Conservation (phyloP, 2,329 filamentous ascomycete genomes). For the Stemphylium vesicarium region DNA sequence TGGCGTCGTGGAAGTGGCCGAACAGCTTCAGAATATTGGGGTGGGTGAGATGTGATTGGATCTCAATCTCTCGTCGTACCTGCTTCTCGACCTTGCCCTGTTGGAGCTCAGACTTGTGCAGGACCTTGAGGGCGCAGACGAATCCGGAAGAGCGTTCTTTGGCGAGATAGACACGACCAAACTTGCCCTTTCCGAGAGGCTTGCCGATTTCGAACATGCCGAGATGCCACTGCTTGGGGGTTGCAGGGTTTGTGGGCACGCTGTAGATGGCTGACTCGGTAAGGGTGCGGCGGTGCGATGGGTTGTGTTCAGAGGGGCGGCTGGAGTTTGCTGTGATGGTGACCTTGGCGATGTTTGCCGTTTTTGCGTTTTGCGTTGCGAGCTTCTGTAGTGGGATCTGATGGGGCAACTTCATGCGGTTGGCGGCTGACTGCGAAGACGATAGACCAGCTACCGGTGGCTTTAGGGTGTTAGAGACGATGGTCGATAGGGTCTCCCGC, state of each 20-base stretch:
- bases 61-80: slow-evolving; percentile 86
- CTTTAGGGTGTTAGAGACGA: slow-evolving; percentile 43
- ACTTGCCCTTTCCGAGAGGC: slow-evolving; percentile 85
- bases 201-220: slow-evolving; percentile 95
- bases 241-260: slow-evolving; percentile 35
- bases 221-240: slow-evolving; percentile 72
- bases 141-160: slow-evolving; percentile 80
- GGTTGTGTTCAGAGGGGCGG: slow-evolving; percentile 46
- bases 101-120: slow-evolving; percentile 83
- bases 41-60: slow-evolving; percentile 85
- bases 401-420: slow-evolving; percentile 73
- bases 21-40: slow-evolving; percentile 85
- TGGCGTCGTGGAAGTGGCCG: slow-evolving; percentile 88
- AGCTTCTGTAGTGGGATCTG: slow-evolving; percentile 84
- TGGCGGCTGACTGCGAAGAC: slow-evolving; percentile 52
- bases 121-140: slow-evolving; percentile 84
- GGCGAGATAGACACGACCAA: slow-evolving; percentile 83
- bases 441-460: slow-evolving; percentile 57
- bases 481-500: neutral
- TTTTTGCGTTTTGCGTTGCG: slow-evolving; percentile 73
- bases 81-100: slow-evolving; percentile 85
- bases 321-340: slow-evolving; percentile 66
- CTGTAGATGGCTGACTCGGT: slow-evolving; percentile 57
- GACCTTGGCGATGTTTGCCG: slow-evolving; percentile 62
- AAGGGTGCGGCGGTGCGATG: slow-evolving; percentile 49